phyloP scores from a whole-genome alignment of 2,329 filamentous ascomycete genomes.

The Boeremia lycopersici region DNA sequence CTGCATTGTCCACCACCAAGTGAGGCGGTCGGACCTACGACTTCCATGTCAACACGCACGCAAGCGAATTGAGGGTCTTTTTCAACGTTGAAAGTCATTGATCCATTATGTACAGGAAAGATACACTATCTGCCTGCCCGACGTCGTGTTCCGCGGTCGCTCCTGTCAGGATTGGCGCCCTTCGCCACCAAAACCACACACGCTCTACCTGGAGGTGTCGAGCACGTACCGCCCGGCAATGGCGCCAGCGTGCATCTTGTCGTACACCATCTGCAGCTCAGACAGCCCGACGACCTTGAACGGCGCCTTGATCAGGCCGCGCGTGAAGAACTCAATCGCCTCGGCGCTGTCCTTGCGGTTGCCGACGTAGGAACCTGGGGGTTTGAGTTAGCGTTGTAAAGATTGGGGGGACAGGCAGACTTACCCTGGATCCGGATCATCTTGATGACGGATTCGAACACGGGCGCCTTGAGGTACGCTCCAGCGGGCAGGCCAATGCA shows the following conservation, averaged over 20 bases:
- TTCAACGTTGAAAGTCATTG: background rate
- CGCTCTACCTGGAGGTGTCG: constrained; percentile 60
- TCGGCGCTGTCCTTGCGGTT: constrained; percentile 88
- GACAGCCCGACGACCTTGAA: constrained; percentile 84
- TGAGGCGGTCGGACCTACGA: too few species aligned
- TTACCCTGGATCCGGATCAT: constrained; percentile 82
- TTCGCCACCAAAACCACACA: background rate
- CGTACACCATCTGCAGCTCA: constrained; percentile 79
- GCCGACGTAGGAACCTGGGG: constrained; percentile 70
- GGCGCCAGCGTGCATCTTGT: constrained; percentile 69
- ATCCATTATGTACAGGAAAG: constrained; percentile 14
- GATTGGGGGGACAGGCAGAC: background rate
- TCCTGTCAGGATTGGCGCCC: constrained; percentile 8
- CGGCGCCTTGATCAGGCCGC: constrained; percentile 84
- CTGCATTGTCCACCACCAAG: too few species aligned
- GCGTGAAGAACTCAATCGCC: constrained; percentile 86
- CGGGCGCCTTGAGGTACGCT: constrained; percentile 77
- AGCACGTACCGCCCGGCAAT: constrained; percentile 82
- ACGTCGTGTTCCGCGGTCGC: constrained; percentile 5
- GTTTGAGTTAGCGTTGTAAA: background rate
- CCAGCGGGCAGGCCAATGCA: constrained; percentile 87
- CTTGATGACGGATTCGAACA: constrained; percentile 85
- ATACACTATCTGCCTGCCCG: constrained; percentile 2
- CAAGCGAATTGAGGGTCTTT: too few species aligned
- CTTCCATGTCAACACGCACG: too few species aligned